phyloP scores from a whole-genome alignment of 495 filamentous ascomycete genomes.

The Melanomma pulvis-pyrius region DNA sequence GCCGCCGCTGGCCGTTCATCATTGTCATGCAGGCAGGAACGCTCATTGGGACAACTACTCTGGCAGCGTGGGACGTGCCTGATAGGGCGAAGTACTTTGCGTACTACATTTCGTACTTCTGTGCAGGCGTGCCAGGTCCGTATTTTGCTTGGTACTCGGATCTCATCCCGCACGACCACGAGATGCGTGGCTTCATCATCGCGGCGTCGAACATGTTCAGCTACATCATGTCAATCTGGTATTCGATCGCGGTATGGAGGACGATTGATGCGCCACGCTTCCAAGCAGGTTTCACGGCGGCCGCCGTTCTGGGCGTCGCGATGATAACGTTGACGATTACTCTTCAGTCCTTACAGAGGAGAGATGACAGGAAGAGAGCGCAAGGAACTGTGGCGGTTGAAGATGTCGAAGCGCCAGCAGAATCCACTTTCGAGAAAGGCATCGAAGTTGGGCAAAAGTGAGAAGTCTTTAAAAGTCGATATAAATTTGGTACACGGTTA shows the following conservation, averaged over 20 bases:
- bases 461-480: too few relatives aligned
- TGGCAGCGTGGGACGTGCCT: not conserved
- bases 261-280: constrained; percentile 9
- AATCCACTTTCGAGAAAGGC: too few relatives aligned
- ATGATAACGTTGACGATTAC: too few relatives aligned
- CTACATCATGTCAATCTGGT: not conserved
- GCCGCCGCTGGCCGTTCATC: not conserved
- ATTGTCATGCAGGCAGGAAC: not conserved
- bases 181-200: constrained; percentile 8
- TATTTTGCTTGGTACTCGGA: constrained; percentile 7
- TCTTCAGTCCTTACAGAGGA: too few relatives aligned
- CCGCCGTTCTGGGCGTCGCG: not conserved
- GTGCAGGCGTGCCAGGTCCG: not conserved
- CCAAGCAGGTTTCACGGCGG: not conserved
- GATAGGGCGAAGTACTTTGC: not conserved
- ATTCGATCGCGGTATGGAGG: constrained; percentile 1
- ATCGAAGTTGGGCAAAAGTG: too few relatives aligned
- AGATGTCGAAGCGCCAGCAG: too few relatives aligned
- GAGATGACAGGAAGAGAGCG: too few relatives aligned
- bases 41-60: not conserved
- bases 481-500: too few relatives aligned
- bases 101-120: constrained; percentile 2
- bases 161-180: constrained; percentile 8
- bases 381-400: too few relatives aligned
- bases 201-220: constrained; percentile 11